Percentiles rank a stretch among this genome's conserved stretches.
phyloP scores from a whole-genome alignment of 306 rosid species.

The Abrus precatorius region DNA sequence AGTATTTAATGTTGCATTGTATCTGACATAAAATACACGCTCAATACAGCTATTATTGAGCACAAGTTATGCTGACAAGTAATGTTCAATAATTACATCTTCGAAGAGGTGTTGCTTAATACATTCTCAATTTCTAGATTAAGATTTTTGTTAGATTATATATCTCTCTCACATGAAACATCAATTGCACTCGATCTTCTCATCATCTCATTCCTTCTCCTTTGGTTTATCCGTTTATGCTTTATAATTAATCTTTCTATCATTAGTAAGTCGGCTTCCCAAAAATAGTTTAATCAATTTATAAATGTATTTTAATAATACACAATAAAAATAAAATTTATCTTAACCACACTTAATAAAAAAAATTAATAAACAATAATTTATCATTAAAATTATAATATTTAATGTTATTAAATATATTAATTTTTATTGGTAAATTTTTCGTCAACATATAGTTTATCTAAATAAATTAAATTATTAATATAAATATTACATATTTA shows the following conservation, averaged over 20 bases:
- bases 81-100: background rate
- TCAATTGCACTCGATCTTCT: background rate
- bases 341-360: too few species aligned
- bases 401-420: too few species aligned
- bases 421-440: too few species aligned
- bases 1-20: background rate
- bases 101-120: background rate
- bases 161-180: background rate
- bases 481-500: background rate
- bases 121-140: background rate
- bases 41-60: background rate
- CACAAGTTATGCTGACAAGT: constrained; percentile 19
- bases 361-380: too few species aligned
- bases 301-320: too few species aligned
- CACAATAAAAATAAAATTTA: too few species aligned
- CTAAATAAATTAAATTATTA: background rate
- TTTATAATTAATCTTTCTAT: background rate
- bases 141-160: constrained; percentile 24
- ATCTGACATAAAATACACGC: constrained; percentile 30
- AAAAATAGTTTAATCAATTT: too few species aligned
- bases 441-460: too few species aligned
- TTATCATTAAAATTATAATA: too few species aligned
- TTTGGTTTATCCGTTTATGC: background rate
- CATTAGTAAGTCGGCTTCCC: background rate
- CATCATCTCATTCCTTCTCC: background rate